Base-by-base conservation (phyloP, 495 filamentous ascomycete genomes). In the Penicillium canescens region DNA sequence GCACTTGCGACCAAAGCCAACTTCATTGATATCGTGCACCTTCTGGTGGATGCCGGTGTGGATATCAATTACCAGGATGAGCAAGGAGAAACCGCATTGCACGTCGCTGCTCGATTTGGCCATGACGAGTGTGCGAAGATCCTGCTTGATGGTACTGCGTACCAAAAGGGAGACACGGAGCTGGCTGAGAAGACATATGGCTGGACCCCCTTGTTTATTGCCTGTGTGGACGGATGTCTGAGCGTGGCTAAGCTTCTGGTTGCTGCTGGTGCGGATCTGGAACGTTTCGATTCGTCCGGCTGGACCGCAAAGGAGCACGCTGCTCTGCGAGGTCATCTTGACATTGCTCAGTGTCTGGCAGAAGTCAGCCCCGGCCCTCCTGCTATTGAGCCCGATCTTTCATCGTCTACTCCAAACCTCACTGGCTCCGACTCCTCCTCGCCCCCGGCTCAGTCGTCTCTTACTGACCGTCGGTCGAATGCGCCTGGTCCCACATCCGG, bases 271-370 rank as follows among this genome's bases (percentile, higher is more conserved):
- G 88, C 88, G 1, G 82, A 94, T 45, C 63, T 91, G 12, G 85
- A 86, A 46, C 84, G 79, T 42, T 67, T 72, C 8, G 94, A 98
- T 67, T 84, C 84, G 2, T 97, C 92, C 44, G 94, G 94, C 7
- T 98, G 95, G 95, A 96, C 90, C 2, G 85, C 92, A 2, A 90
- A 86, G 72, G 94, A 98, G 65, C 94, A 98, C 72, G 94, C 94
- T 4, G 87, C 90, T 0, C 72, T 98, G 34, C 75, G 94, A 59
- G 94, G 94, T 0, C 92, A 98, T 63, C 75, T 97, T 36, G 71
- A 79, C 3, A 91, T 97, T 55, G 89, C 91, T 8, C 78, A 79
- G 23, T 79, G 80, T 33, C 76, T 96, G 11, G 84, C 82, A 6
- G 68, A 80, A 42, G 72, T 81, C 24, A 77, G 75, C 16, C 71